These are phyloP conservation scores for Apiospora rasikravindrae DNA, from an alignment of 2,329 filamentous ascomycete species.

Conservation along the genomic window DNA sequence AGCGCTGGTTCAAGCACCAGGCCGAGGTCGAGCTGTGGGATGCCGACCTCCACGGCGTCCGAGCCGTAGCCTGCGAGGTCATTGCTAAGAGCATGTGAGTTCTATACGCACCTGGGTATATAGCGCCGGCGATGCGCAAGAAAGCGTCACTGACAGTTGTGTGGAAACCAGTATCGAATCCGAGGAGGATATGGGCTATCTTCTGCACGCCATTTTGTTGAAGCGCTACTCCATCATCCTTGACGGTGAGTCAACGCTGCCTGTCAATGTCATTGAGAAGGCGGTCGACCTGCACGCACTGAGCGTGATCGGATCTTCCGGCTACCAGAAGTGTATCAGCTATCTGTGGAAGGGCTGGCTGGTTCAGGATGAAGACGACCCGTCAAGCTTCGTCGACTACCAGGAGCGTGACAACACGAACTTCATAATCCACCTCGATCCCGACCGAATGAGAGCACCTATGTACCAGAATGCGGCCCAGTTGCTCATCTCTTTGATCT, in stretches of 20 bases:
- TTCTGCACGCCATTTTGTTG: slow-evolving; percentile 82
- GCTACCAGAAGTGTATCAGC: slow-evolving; percentile 93
- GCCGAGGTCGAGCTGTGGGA: slow-evolving; percentile 88
- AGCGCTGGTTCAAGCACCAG: slow-evolving; percentile 79
- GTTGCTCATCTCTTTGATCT: slow-evolving; percentile 82
- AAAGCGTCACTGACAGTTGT: slow-evolving; percentile 1
- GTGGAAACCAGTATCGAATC: slow-evolving; percentile 70
- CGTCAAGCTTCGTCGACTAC: slow-evolving; percentile 88
- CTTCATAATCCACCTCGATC: slow-evolving; percentile 85
- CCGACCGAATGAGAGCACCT: slow-evolving; percentile 91
- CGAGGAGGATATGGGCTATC: slow-evolving; percentile 78
- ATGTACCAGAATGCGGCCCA: slow-evolving; percentile 92
- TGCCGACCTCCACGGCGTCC: slow-evolving; percentile 78
- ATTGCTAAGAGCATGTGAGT: slow-evolving; percentile 78
- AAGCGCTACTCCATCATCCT: slow-evolving; percentile 86
- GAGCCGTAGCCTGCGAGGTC: slow-evolving; percentile 85
- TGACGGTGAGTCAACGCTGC: slow-evolving; percentile 72
- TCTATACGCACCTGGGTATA: background rate
- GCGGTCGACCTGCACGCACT: slow-evolving; percentile 93
- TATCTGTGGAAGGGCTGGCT: slow-evolving; percentile 97
- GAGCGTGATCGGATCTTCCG: slow-evolving; percentile 85
- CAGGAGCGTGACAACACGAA: slow-evolving; percentile 77
- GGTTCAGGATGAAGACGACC: slow-evolving; percentile 92
- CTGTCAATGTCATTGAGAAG: slow-evolving; percentile 89
- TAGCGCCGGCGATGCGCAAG: background rate